Evolutionary conservation across 257 asterid genomes (phyloP).

Genomic region (Echium plantagineum): DNA sequence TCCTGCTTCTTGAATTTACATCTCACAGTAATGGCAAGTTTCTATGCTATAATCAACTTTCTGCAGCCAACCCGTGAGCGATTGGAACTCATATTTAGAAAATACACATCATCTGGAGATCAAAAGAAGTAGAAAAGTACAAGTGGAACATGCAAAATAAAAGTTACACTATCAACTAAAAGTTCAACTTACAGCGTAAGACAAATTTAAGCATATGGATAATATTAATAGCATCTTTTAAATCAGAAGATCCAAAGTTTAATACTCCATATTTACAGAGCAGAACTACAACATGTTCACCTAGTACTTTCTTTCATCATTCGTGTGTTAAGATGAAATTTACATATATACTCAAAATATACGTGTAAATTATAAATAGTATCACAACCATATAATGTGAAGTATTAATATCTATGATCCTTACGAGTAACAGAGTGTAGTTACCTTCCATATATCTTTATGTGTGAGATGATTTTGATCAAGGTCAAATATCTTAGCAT

Average conservation of each 20-base stretch:
- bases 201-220: neutral
- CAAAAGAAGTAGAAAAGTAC: neutral
- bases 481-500: constrained; percentile 80
- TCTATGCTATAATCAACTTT: neutral
- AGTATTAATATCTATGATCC: neutral
- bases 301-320: neutral
- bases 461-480: constrained; percentile 91
- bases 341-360: neutral
- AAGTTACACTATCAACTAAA: neutral
- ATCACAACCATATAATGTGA: neutral
- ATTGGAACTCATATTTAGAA: neutral
- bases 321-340: neutral
- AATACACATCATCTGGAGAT: neutral
- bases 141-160: neutral
- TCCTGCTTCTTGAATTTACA: neutral
- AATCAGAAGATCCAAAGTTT: neutral
- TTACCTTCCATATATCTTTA: constrained; percentile 94
- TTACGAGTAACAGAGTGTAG: neutral
- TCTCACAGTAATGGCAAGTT: neutral
- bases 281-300: neutral
- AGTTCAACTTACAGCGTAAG: neutral
- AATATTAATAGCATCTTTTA: neutral
- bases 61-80: neutral
- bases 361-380: neutral
- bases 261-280: no score